Base-by-base conservation (phyloP, 805 yeast genomes). In the Metschnikowia vanudenii region DNA sequence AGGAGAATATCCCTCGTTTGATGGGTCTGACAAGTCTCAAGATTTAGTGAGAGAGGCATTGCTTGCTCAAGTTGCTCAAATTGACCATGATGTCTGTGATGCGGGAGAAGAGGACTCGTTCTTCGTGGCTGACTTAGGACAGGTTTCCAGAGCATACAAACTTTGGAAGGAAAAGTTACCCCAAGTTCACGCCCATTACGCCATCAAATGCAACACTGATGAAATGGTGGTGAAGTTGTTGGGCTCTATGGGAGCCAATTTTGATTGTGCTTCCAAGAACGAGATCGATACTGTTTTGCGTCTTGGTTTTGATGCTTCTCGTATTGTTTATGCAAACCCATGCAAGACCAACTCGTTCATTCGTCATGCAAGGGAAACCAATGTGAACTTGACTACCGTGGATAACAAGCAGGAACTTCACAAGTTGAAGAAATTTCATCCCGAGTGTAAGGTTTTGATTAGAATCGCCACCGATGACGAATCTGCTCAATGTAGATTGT, bases 121-220 rank as follows among this genome's bases (percentile, higher is more conserved):
- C 61, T 92, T 84, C 59, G 88, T 92, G 37, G 87, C 94, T 55
- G 96, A 92, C 67, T 67, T 89, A 50, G 88, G 87, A 24, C 84
- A 85, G 58, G 77, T 94, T 30, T 72, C 71, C 49, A 75, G 83
- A 47, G 75, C 89, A 45, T 75, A 75, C 50, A 52, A 65, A n/a
- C 69, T 79, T 34, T 92, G 98, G 97, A 60, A 63, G 24, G 41
- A 55, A 18, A 63, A 71, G 33, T 73, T 92, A 58, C 96, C 97
- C 17, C 71, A 82, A 37, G 84, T 92, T 31, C 77, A 79, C 46
- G 96, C 97, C n/a, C 84, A 78, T 61, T 92, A 91, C 67, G 99
- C 99, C 16, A 94, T 92, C 56, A 92, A 92, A 68, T 92, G 98
- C 71, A 92, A 92, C 72, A 85, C 90, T 32, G 83, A 89, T 61